Evolutionary conservation across 495 filamentous ascomycete genomes (phyloP).

Genomic region (Hyaloscypha variabilis): DNA sequence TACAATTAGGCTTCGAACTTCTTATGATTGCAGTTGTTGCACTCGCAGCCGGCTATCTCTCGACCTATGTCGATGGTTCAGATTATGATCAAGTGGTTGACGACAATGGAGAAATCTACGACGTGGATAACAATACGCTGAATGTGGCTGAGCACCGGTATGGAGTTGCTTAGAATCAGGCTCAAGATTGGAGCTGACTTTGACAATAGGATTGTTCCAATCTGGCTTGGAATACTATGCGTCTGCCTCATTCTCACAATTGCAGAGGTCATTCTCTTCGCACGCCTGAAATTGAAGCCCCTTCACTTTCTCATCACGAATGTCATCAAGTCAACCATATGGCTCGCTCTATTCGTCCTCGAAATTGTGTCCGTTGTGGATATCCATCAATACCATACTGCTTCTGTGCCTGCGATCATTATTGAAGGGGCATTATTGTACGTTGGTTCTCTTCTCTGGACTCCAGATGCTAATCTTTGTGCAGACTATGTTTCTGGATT

Average conservation of each 20-base stretch:
- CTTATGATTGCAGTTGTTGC: slow-evolving; percentile 22
- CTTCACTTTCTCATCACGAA: slow-evolving; percentile 35
- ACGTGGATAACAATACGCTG: neutral
- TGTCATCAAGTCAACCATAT: slow-evolving; percentile 34
- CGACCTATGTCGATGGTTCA: neutral
- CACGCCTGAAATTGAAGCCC: slow-evolving; percentile 33
- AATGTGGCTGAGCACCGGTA: neutral
- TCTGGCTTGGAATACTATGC: slow-evolving; percentile 26
- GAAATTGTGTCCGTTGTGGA: slow-evolving; percentile 23
- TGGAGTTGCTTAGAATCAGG: neutral
- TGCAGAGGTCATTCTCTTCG: slow-evolving; percentile 35
- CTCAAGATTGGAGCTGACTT: neutral
- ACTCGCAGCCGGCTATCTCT: slow-evolving; percentile 7
- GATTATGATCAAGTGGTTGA: neutral
- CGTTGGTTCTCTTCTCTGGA: neutral
- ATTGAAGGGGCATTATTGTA: slow-evolving; percentile 29
- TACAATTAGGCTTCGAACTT: slow-evolving; percentile 32
- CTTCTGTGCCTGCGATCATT: slow-evolving; percentile 10
- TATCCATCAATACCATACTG: neutral
- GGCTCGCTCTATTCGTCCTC: slow-evolving; percentile 31
- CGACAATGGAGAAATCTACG: neutral
- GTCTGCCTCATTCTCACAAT: slow-evolving; percentile 34
- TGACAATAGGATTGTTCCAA: slow-evolving; percentile 15
- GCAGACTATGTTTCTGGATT: slow-evolving; percentile 33
- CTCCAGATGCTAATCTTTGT: neutral